Conservation (phyloP, 2,329 filamentous ascomycete genomes). For the Blastomyces parvus region DNA sequence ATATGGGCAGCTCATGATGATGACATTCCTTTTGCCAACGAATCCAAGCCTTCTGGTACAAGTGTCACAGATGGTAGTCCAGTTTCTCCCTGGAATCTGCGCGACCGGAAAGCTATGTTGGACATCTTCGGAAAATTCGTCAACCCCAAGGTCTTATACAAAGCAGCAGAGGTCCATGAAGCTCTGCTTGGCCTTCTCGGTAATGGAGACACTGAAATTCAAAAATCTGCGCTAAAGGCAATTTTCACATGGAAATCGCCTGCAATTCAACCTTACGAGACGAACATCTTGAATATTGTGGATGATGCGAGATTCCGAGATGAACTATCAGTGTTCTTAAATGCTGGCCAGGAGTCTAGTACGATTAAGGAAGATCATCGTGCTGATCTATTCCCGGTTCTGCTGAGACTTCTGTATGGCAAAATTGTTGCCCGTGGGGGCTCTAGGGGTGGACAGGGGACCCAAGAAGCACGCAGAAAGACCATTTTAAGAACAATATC, state of each 20-base stretch:
- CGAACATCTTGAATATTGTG: conserved; percentile 74
- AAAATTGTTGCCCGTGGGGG: conserved; percentile 76
- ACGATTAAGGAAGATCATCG: conserved; percentile 66
- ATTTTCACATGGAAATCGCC: conserved; percentile 83
- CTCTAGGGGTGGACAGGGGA: conserved; percentile 67
- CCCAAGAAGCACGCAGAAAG: conserved; percentile 64
- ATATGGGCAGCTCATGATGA: conserved; percentile 59
- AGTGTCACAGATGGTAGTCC: conserved; percentile 17
- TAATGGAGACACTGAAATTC: conserved; percentile 84
- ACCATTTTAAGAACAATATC: conserved; percentile 67
- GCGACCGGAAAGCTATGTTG: conserved; percentile 74
- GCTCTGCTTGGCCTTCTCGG: conserved; percentile 65
- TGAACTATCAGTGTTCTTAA: conserved; percentile 81
- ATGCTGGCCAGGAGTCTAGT: conserved; percentile 54
- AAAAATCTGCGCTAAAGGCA: conserved; percentile 73
- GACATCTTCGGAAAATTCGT: conserved; percentile 72
- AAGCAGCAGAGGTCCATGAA: conserved; percentile 63
- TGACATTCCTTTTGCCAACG: conserved; percentile 22
- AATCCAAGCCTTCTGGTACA: conserved; percentile 21
- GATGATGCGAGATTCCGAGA: conserved; percentile 90
- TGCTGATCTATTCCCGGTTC: conserved; percentile 65
- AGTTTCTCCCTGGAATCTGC: conserved; percentile 33
- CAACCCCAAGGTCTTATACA: conserved; percentile 78
- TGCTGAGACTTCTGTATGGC: conserved; percentile 81
- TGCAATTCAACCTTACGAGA: conserved; percentile 65